phyloP scores from a whole-genome alignment of 2,329 filamentous ascomycete species.

The Colletotrichum costaricense region DNA sequence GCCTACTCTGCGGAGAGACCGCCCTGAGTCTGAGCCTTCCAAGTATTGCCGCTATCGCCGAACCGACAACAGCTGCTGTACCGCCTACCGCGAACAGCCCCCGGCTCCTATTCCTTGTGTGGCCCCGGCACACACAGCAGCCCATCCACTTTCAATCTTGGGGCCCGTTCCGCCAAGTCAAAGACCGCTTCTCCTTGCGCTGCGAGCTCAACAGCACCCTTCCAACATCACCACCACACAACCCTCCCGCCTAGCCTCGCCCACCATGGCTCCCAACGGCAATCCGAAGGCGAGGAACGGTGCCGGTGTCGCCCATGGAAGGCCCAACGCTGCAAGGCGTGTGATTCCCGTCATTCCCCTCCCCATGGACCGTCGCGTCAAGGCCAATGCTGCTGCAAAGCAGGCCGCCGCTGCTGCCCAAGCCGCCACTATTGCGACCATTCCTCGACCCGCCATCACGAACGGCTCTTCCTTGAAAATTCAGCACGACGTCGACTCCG shows the following conservation, averaged over 20 bases:
- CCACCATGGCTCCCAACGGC: slow-evolving; percentile 35
- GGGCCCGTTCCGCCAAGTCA: slow-evolving; percentile 8
- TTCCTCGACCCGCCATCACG: slow-evolving; percentile 29
- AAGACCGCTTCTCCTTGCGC: slow-evolving; percentile 14
- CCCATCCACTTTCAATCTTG: slow-evolving; percentile 6
- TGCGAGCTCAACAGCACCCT: slow-evolving; percentile 21
- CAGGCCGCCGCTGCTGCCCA: slow-evolving; percentile 45
- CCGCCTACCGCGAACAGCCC: slow-evolving; percentile 8
- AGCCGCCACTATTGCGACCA: slow-evolving; percentile 29
- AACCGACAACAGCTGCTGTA: slow-evolving; percentile 8
- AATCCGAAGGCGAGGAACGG: slow-evolving; percentile 33
- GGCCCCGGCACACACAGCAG: neutral
- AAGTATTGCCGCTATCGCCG: slow-evolving; percentile 26
- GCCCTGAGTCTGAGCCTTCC: neutral
- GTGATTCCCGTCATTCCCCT: slow-evolving; percentile 53
- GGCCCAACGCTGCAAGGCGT: slow-evolving; percentile 39
- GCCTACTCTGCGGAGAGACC: neutral
- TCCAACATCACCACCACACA: slow-evolving; percentile 22
- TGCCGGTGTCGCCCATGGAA: slow-evolving; percentile 31
- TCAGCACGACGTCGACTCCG: slow-evolving; percentile 33
- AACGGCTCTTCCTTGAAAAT: slow-evolving; percentile 37
- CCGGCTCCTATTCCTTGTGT: slow-evolving; percentile 4
- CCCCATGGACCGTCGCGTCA: slow-evolving; percentile 45
- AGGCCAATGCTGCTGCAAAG: slow-evolving; percentile 45
- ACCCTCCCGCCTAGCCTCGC: slow-evolving; percentile 17